phyloP scores from a whole-genome alignment of 2,329 filamentous ascomycete species.

The Xylaria multiplex region DNA sequence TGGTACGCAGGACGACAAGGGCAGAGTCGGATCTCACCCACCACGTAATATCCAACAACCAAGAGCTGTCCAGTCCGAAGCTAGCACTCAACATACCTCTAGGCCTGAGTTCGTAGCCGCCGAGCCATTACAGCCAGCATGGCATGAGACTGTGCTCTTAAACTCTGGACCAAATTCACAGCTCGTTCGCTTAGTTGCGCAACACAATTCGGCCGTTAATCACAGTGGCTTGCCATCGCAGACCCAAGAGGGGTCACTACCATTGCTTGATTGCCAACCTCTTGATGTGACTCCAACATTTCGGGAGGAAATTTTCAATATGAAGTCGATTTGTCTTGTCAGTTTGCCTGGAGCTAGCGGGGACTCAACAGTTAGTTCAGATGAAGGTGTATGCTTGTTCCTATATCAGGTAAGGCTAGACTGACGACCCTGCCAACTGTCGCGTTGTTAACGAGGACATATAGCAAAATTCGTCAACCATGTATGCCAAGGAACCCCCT shows the following conservation, averaged over 20 bases:
- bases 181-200: constrained; percentile 56
- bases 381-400: constrained; percentile 60
- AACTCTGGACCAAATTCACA: constrained; percentile 52
- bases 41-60: constrained; percentile 56
- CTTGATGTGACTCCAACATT: constrained; percentile 52
- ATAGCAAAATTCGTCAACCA: constrained; percentile 58
- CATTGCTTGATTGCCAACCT: constrained; percentile 53
- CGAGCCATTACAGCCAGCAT: constrained; percentile 60
- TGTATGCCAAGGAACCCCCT: constrained; percentile 48
- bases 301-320: constrained; percentile 52
- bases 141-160: constrained; percentile 60
- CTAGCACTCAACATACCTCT: constrained; percentile 34
- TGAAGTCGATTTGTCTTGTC: constrained; percentile 58
- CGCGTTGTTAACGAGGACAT: constrained; percentile 27
- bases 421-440: neutral
- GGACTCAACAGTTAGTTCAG: constrained; percentile 43
- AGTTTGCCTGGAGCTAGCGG: constrained; percentile 50
- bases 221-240: constrained; percentile 30
- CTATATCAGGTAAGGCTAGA: constrained; percentile 61
- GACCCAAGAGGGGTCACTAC: constrained; percentile 49
- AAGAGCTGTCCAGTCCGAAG: constrained; percentile 49
- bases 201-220: constrained; percentile 53
- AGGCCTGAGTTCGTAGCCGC: constrained; percentile 49
- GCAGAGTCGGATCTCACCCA: constrained; percentile 67
- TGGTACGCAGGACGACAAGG: constrained; percentile 64